These are phyloP conservation scores for Dactylella cylindrospora DNA, from an alignment of 2,329 filamentous ascomycete genomes.

Conservation along the genomic window DNA sequence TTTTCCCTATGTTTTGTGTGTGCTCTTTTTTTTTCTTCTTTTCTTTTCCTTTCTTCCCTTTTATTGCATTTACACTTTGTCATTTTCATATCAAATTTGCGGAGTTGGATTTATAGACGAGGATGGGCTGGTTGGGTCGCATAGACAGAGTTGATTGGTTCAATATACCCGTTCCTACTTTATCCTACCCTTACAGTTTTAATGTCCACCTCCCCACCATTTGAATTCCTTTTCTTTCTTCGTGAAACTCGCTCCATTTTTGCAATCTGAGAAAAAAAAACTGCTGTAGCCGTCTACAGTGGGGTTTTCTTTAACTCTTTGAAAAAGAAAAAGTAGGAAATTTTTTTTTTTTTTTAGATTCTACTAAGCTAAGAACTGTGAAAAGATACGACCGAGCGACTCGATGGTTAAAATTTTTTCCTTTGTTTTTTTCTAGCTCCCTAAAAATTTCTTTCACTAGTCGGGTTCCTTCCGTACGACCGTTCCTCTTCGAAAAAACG, in stretches of 20 bases:
- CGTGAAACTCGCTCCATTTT: slow-evolving; percentile 16
- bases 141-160: slow-evolving; percentile 45
- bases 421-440: slow-evolving; percentile 19
- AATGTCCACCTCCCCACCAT: slow-evolving; percentile 44
- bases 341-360: slow-evolving; percentile 3
- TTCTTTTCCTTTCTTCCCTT: slow-evolving; percentile 19
- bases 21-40: slow-evolving; percentile 27
- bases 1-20: too few species aligned
- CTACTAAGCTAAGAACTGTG: background rate
- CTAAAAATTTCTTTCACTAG: slow-evolving; percentile 4
- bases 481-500: slow-evolving; percentile 34
- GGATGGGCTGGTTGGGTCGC: slow-evolving; percentile 45
- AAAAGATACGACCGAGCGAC: background rate
- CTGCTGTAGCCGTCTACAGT: background rate
- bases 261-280: slow-evolving; percentile 6
- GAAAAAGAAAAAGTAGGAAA: too few species aligned
- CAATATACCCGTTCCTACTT: slow-evolving; percentile 45
- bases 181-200: slow-evolving; percentile 45
- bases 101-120: slow-evolving; percentile 45
- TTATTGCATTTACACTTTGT: slow-evolving; percentile 44
- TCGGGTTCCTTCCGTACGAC: slow-evolving; percentile 26
- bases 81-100: slow-evolving; percentile 43
- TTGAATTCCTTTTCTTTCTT: slow-evolving; percentile 23
- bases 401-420: slow-evolving; percentile 3
- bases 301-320: background rate